Percentiles rank a stretch among this genome's conserved stretches.
phyloP scores from a whole-genome alignment of 2,329 filamentous ascomycete genomes.

The Aphanocladium album region DNA sequence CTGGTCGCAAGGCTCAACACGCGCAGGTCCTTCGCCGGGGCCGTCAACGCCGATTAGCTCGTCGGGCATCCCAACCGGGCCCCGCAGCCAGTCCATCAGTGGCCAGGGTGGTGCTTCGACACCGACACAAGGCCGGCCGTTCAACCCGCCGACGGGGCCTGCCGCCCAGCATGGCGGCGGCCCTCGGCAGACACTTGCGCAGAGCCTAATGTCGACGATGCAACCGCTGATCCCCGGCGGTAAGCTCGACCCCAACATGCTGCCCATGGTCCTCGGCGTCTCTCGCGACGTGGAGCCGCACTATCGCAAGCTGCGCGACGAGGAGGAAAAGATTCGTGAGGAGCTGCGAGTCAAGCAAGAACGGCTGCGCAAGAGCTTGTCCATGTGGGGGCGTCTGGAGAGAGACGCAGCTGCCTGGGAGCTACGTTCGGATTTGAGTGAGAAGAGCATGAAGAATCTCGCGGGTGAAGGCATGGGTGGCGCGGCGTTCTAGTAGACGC shows the following conservation, averaged over 20 bases:
- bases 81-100: constrained; percentile 33
- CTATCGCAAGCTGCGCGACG: constrained; percentile 49
- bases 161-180: constrained; percentile 31
- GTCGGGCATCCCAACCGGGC: constrained; percentile 44
- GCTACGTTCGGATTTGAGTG: constrained; percentile 51
- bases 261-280: constrained; percentile 42
- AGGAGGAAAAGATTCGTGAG: constrained; percentile 52
- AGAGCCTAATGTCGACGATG: constrained; percentile 47
- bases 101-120: constrained; percentile 24
- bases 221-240: constrained; percentile 50
- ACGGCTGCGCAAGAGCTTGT: constrained; percentile 47
- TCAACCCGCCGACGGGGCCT: constrained; percentile 56
- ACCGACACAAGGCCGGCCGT: constrained; percentile 39
- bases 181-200: constrained; percentile 43
- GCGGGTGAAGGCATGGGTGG: constrained; percentile 52
- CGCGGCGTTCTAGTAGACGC: constrained; percentile 43
- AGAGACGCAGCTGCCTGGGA: constrained; percentile 50
- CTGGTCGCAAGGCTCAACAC: constrained; percentile 34
- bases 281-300: constrained; percentile 51
- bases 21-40: constrained; percentile 31
- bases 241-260: constrained; percentile 45
- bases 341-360: constrained; percentile 51
- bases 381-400: constrained; percentile 49
- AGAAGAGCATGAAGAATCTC: constrained; percentile 52
- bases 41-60: constrained; percentile 37